Percentiles rank a stretch among this genome's conserved stretches.
Evolutionary conservation across 345 rosid genomes (phyloP).

Genomic region (Kernera saxatilis): DNA sequence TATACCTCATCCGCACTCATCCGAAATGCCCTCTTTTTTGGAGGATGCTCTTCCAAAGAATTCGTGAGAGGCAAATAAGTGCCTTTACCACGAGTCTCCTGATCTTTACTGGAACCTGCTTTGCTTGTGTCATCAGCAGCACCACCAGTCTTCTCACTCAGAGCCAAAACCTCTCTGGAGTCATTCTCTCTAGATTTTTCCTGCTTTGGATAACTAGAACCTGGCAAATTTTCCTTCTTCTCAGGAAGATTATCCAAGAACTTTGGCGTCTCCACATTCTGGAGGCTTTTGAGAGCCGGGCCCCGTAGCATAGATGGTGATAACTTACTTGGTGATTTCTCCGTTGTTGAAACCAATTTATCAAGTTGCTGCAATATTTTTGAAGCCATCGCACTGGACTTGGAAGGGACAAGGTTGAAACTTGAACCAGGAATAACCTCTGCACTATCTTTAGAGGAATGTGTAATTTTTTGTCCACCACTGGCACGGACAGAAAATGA

Average conservation of each 20-base stretch:
- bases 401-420: constrained; percentile 53
- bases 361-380: constrained; percentile 76
- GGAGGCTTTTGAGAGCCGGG: constrained; percentile 73
- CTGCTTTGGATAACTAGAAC: constrained; percentile 30
- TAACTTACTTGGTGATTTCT: constrained; percentile 66
- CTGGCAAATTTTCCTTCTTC: constrained; percentile 33
- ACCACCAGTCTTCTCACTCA: constrained; percentile 28
- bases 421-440: constrained; percentile 36
- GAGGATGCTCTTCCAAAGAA: constrained; percentile 28
- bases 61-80: constrained; percentile 31
- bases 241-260: constrained; percentile 41
- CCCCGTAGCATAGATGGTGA: constrained; percentile 73
- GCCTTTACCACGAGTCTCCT: constrained; percentile 24
- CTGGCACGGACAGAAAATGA: constrained; percentile 30
- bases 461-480: constrained; percentile 27
- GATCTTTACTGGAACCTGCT: constrained; percentile 26
- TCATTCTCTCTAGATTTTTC: constrained; percentile 38
- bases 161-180: constrained; percentile 27
- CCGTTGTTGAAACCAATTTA: constrained; percentile 52
- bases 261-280: constrained; percentile 54
- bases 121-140: constrained; percentile 29
- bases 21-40: constrained; percentile 51
- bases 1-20: constrained; percentile 84
- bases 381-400: constrained; percentile 77
- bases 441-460: constrained; percentile 38